Percentiles rank a stretch among this genome's conserved stretches.
Conservation (phyloP, 768 basidiomycete genomes). For the Kwoniella mangroviensis region DNA sequence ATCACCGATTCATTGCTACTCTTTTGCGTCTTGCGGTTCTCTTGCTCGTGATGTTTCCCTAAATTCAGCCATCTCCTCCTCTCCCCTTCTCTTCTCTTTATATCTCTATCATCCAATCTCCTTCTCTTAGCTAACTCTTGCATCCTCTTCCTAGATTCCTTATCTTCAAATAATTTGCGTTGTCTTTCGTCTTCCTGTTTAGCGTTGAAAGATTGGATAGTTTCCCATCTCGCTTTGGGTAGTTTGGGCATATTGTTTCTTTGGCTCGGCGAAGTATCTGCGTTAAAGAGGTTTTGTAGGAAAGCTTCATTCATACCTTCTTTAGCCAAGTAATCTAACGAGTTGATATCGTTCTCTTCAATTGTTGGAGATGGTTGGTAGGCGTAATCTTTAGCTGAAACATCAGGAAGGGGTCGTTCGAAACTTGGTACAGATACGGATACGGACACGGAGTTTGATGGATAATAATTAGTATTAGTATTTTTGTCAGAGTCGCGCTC, state of each 20-base stretch:
- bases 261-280: not conserved
- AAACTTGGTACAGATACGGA: no score
- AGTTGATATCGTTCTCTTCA: not conserved
- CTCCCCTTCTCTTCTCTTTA: constrained; percentile 1
- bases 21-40: no score
- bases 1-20: no score
- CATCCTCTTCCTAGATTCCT: not conserved
- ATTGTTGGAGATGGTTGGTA: not conserved
- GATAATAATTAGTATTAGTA: not conserved
- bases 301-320: not conserved
- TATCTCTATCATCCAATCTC: not conserved
- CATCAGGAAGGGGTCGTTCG: not conserved
- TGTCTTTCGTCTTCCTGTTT: not conserved
- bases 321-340: not conserved
- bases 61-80: constrained; percentile 2
- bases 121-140: not conserved
- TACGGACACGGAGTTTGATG: no score
- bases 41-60: no score
- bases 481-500: not conserved
- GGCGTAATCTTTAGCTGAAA: not conserved
- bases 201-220: not conserved
- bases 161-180: not conserved
- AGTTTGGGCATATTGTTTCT: not conserved
- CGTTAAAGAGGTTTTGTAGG: not conserved
- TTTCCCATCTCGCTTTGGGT: not conserved